Percentiles rank a stretch among this genome's conserved stretches.
phyloP scores from a whole-genome alignment of 2,329 filamentous ascomycete genomes.

The Cladosporium sp. region DNA sequence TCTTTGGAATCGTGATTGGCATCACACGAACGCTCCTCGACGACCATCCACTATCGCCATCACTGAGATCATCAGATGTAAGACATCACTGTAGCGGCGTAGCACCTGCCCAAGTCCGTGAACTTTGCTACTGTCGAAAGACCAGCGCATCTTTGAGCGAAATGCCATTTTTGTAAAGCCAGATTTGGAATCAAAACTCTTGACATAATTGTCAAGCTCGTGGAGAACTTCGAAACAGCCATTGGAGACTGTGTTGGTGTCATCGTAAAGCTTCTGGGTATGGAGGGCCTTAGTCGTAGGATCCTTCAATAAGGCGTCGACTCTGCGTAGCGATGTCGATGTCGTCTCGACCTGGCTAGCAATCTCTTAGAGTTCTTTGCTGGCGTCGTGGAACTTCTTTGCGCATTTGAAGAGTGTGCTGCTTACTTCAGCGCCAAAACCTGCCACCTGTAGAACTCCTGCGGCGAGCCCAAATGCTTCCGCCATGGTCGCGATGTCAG shows the following conservation, averaged over 20 bases:
- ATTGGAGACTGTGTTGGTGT: not conserved
- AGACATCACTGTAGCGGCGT: slow-evolving; percentile 1
- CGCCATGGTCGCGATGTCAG: not conserved
- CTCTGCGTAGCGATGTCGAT: not conserved
- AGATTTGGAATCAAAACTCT: not conserved
- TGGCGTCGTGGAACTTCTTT: not conserved
- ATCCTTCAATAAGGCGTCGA: not conserved
- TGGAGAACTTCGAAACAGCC: slow-evolving; percentile 10
- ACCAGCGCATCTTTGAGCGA: not conserved
- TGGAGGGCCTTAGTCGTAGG: slow-evolving; percentile 5
- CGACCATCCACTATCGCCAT: slow-evolving; percentile 14
- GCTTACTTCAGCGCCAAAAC: slow-evolving; percentile 8
- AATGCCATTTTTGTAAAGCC: not conserved
- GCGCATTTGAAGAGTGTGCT: slow-evolving; percentile 6
- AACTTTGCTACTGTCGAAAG: not conserved
- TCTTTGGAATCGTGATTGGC: not conserved
- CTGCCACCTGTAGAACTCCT: slow-evolving; percentile 6
- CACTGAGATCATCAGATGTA: slow-evolving; percentile 16
- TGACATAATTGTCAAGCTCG: slow-evolving; percentile 9
- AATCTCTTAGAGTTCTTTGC: not conserved
- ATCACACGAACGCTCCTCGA: slow-evolving; percentile 1
- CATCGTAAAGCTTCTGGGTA: slow-evolving; percentile 11
- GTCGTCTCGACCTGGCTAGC: not conserved
- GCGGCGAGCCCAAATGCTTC: slow-evolving; percentile 6
- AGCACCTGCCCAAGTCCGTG: not conserved